Base-by-base conservation (phyloP, 441 rosid species). In the Jatropha multifida region DNA sequence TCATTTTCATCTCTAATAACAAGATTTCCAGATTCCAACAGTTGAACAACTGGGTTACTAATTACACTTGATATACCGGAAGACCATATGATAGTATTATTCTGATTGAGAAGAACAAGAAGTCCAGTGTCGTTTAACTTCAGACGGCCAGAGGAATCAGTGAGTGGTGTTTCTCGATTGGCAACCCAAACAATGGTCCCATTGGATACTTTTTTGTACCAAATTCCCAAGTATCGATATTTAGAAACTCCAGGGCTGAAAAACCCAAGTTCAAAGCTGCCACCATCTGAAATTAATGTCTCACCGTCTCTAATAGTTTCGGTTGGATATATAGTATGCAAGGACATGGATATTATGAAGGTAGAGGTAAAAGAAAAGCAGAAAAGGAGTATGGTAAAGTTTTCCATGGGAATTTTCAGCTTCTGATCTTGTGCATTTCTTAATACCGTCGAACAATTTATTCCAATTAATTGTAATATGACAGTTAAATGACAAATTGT, bases 151-250 rank as follows among this genome's bases (percentile, higher is more conserved):
- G 81, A 65, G 42, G 85, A 77, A 66, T 77, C 74, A 4, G 65
- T 2, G 66, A 90, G 79, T 0, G 94, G 92, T 1, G 0, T 69
- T 12, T 83, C 83, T 79, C 92, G 82, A 74, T 90, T 92, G 44
- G 95, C 92, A 8, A 92, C 88, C 95, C 97, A 92, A 0, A 89
- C 87, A 1, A 88, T 73, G 38, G 91, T 58, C 11, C 15, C 27
- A n/a, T 14, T 26, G 0, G 70, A 52, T 41, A 64, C 4, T 15
- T 46, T 52, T 18, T 74, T 74, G 59, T 55, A 75, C 65, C 58
- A 67, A 2, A 68, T n/a, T 9, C 78, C 72, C 65, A 75, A 55
- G 37, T 68, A 75, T 38, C 73, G 65, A 8, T 56, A 14, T 0
- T 23, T 52, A 14, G 78, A 58, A 41, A 32, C 40, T 10, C 48